Evolutionary conservation across 176 grass and related monocot genomes (phyloP).

Genomic region (Juncus effusus): DNA sequence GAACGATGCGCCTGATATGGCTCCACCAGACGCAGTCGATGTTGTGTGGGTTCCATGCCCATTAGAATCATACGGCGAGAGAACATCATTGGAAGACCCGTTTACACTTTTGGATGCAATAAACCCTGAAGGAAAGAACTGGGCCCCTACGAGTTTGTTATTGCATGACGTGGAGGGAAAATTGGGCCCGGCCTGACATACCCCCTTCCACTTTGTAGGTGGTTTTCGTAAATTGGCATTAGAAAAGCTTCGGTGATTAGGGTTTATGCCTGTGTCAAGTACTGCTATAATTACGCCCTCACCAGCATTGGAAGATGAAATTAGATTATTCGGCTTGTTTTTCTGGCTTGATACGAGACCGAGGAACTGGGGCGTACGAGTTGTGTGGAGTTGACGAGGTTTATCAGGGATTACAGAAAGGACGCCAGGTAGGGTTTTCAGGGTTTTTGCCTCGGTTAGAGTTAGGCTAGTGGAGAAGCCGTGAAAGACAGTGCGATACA

Average conservation of each 20-base stretch:
- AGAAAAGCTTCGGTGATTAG: conserved; percentile 72
- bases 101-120: conserved; percentile 9
- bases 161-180: conserved; percentile 71
- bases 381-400: conserved; percentile 52
- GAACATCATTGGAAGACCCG: conserved; percentile 57
- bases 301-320: conserved; percentile 71
- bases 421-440: conserved; percentile 49
- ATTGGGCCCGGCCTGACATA: conserved; percentile 47
- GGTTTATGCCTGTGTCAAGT: conserved; percentile 86
- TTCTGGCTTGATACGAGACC: conserved; percentile 37
- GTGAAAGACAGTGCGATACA: conserved; percentile 77
- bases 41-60: conserved; percentile 88
- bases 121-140: conserved; percentile 80
- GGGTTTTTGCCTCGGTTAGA: conserved; percentile 34
- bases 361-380: conserved; percentile 80
- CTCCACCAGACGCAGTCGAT: conserved; percentile 69
- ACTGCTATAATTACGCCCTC: conserved; percentile 77
- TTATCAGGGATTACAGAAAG: conserved; percentile 74
- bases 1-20: conserved; percentile 66
- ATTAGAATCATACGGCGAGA: conserved; percentile 78
- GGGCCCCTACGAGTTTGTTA: conserved; percentile 74
- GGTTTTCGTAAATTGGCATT: conserved; percentile 46
- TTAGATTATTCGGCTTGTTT: conserved; percentile 57
- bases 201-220: conserved; percentile 72
- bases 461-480: conserved; percentile 77